A percentile compares a stretch with the other conserved stretches of the same genome.
phyloP scores from a whole-genome alignment of 1,284 basidiomycete species.

The Caloboletus inedulis region DNA sequence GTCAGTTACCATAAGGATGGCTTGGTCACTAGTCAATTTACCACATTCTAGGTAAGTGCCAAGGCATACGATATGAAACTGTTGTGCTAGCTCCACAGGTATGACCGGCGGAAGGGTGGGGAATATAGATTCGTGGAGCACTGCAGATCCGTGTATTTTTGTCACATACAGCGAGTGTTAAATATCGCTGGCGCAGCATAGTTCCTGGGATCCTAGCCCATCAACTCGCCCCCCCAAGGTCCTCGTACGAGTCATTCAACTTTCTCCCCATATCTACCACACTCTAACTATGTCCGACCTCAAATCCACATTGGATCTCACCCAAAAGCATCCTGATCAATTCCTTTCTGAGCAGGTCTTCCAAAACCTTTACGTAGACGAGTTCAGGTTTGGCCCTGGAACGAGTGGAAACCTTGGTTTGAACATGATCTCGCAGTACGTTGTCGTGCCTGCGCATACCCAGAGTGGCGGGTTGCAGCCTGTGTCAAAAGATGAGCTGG shows the following conservation, averaged over 20 bases:
- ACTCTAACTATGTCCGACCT: background rate
- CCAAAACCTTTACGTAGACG: conserved; percentile 3
- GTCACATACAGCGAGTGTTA: background rate
- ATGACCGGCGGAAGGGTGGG: background rate
- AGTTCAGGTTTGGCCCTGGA: conserved; percentile 9
- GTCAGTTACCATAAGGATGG: background rate
- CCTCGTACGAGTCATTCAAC: background rate
- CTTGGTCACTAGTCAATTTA: background rate
- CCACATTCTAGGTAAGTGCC: background rate
- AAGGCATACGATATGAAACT: background rate
- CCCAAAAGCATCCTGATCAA: conserved; percentile 1
- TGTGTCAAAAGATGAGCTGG: background rate
- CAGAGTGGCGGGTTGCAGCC: background rate
- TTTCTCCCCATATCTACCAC: background rate
- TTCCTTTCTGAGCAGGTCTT: conserved; percentile 4
- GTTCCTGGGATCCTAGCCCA: background rate
- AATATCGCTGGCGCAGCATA: background rate
- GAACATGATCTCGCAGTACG: conserved; percentile 13
- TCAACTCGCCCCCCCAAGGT: background rate
- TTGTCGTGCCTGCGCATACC: background rate
- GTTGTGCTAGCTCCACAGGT: background rate
- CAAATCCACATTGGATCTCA: background rate
- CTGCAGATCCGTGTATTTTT: background rate
- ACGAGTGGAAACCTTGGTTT: background rate
- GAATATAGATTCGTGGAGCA: no score